Percentiles rank a stretch among this genome's conserved stretches.
Conservation (phyloP, 2,329 filamentous ascomycete species). For the Orbilia javanica region DNA sequence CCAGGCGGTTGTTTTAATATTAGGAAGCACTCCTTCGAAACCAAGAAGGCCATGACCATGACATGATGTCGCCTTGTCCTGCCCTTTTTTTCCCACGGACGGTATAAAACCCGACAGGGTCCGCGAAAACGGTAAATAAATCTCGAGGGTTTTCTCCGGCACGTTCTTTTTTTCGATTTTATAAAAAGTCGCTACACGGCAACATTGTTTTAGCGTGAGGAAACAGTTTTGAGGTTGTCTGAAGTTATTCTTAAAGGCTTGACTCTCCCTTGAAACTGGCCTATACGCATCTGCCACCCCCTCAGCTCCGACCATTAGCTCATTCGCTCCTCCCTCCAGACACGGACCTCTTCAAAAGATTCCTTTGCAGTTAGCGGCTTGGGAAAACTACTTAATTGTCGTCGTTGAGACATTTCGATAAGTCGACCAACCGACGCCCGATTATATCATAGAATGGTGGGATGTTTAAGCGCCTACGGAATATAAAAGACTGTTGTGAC, state of each 20-base stretch:
- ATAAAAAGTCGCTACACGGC: background rate
- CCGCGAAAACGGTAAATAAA: constrained; percentile 22
- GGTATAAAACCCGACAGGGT: constrained; percentile 51
- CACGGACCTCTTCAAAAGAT: constrained; percentile 13
- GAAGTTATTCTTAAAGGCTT: constrained; percentile 39
- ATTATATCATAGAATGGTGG: constrained; percentile 12
- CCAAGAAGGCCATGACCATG: constrained; percentile 31
- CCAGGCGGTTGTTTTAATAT: constrained; percentile 28
- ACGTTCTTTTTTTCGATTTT: background rate
- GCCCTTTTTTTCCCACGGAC: constrained; percentile 6
- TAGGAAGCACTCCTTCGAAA: constrained; percentile 26
- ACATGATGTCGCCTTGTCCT: constrained; percentile 41
- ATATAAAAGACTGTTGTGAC: constrained; percentile 21
- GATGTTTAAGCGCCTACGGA: constrained; percentile 25
- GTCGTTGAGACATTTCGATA: constrained; percentile 29
- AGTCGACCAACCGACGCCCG: constrained; percentile 10
- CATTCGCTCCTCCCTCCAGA: background rate
- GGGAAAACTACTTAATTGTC: constrained; percentile 7
- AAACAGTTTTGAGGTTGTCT: constrained; percentile 31
- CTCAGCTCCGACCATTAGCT: constrained; percentile 7
- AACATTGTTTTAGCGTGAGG: constrained; percentile 12
- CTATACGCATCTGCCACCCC: constrained; percentile 12
- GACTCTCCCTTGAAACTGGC: constrained; percentile 55
- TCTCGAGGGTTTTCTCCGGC: background rate
- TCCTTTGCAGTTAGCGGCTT: constrained; percentile 21